Percentiles rank a stretch among this genome's conserved stretches.
Conservation (phyloP, 2,329 filamentous ascomycete species). For the Aspergillus sp. region DNA sequence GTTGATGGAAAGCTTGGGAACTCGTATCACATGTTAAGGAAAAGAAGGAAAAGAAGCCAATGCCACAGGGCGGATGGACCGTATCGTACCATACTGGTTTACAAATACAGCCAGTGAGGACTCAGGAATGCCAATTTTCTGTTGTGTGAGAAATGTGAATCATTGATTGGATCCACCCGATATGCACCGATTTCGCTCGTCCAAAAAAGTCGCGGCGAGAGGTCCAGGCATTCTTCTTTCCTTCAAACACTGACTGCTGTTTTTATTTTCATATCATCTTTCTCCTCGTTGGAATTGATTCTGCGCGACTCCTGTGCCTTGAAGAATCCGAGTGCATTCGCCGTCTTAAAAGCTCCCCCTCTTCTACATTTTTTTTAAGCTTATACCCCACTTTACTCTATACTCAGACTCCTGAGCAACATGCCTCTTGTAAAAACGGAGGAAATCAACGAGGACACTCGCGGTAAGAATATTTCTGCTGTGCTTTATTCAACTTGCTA, state of each 20-base stretch:
- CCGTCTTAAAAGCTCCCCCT: constrained; percentile 2
- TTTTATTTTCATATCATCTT: background rate
- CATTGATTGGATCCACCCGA: constrained; percentile 11
- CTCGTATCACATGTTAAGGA: no score
- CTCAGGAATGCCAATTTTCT: constrained; percentile 1
- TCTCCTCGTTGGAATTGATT: background rate
- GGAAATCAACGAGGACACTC: constrained; percentile 47
- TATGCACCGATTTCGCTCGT: constrained; percentile 11
- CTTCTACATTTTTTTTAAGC: background rate
- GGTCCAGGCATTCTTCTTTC: background rate
- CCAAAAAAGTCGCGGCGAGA: constrained; percentile 1
- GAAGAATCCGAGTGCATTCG: background rate
- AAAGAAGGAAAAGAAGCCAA: background rate
- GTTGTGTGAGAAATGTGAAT: constrained; percentile 11
- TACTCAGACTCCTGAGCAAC: constrained; percentile 10
- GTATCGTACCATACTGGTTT: constrained; percentile 4
- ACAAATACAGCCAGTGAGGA: background rate
- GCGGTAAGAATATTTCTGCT: constrained; percentile 34
- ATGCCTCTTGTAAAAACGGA: constrained; percentile 45
- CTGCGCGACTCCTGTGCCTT: background rate
- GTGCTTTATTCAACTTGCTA: background rate
- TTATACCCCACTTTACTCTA: background rate
- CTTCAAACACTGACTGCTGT: background rate
- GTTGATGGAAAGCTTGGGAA: background rate
- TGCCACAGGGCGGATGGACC: background rate